Conservation (phyloP, 257 asterid genomes). For the Avicennia marina region DNA sequence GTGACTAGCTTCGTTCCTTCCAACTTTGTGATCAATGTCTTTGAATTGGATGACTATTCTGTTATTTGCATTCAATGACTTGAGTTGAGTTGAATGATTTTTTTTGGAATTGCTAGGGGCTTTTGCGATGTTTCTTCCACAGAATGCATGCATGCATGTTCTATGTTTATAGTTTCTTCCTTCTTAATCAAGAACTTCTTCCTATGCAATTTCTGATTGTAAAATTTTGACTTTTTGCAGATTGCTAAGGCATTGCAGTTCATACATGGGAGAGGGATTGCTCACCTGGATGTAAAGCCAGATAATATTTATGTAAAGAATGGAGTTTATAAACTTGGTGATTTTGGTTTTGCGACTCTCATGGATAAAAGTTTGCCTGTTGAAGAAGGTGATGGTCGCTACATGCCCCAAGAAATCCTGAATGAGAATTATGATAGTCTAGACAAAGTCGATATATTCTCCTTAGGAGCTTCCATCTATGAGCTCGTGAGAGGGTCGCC, state of each 20-base stretch:
- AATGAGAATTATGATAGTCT: conserved; percentile 79
- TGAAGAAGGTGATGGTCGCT: conserved; percentile 98
- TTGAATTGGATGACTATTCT: too few relatives aligned
- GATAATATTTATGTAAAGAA: conserved; percentile 84
- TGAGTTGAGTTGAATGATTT: too few relatives aligned
- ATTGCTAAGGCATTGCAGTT: conserved; percentile 77
- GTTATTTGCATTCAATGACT: too few relatives aligned
- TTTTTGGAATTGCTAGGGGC: neutral
- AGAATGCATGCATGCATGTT: neutral
- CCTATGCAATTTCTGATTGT: too few relatives aligned
- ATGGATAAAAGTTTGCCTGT: conserved; percentile 72
- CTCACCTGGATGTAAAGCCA: conserved; percentile 89
- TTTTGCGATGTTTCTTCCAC: neutral
- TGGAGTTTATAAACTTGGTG: conserved; percentile 88
- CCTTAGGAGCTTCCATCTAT: conserved; percentile 78
- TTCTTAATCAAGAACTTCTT: too few relatives aligned
- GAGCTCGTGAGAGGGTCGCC: conserved; percentile 78
- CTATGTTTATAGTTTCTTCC: too few relatives aligned
- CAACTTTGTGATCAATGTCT: too few relatives aligned
- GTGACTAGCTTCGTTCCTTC: too few relatives aligned
- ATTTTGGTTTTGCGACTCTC: conserved; percentile 90
- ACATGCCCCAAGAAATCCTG: conserved; percentile 94
- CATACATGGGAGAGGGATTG: conserved; percentile 72
- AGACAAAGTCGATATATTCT: conserved; percentile 89
- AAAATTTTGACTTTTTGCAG: conserved; percentile 34